These are phyloP conservation scores for Phytophthora tubulina DNA, from an alignment of 352 stramenopile genomes.

Conservation along the genomic window DNA sequence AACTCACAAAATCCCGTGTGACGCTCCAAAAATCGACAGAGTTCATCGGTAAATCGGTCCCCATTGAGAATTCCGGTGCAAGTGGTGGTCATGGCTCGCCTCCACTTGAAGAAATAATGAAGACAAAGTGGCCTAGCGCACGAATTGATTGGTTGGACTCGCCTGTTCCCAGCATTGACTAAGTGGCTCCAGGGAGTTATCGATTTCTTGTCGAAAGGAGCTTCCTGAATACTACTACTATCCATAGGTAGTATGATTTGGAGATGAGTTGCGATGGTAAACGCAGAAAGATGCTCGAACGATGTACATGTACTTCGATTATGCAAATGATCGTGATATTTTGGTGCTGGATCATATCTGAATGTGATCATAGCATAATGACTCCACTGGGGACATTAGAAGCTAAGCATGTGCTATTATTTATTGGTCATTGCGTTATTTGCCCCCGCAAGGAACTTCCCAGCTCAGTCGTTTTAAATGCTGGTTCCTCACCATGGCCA, in stretches of 20 bases:
- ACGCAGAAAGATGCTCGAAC: too few relatives aligned
- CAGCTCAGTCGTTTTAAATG: too few relatives aligned
- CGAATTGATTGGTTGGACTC: conserved; percentile 60
- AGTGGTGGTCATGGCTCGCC: conserved; percentile 58
- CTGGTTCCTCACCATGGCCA: too few relatives aligned
- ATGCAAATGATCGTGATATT: too few relatives aligned
- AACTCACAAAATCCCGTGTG: conserved; percentile 57
- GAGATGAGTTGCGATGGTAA: not conserved
- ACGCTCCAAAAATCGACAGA: conserved; percentile 45
- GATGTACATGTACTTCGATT: too few relatives aligned
- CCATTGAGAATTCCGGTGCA: conserved; percentile 51
- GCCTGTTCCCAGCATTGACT: conserved; percentile 61
- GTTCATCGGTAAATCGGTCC: conserved; percentile 78
- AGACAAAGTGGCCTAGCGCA: conserved; percentile 76
- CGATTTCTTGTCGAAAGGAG: not conserved
- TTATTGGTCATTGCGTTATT: too few relatives aligned
- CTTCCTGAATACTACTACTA: not conserved
- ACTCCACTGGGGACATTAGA: too few relatives aligned
- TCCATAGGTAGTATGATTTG: not conserved
- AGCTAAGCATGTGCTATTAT: too few relatives aligned
- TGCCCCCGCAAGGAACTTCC: too few relatives aligned
- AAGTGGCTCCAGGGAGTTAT: not conserved
- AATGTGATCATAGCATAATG: too few relatives aligned
- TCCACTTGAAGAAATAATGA: conserved; percentile 81
- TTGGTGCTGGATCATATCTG: too few relatives aligned